These are phyloP conservation scores for Torulaspora globosa DNA, from an alignment of 1,139 yeast species.

Conservation along the genomic window DNA sequence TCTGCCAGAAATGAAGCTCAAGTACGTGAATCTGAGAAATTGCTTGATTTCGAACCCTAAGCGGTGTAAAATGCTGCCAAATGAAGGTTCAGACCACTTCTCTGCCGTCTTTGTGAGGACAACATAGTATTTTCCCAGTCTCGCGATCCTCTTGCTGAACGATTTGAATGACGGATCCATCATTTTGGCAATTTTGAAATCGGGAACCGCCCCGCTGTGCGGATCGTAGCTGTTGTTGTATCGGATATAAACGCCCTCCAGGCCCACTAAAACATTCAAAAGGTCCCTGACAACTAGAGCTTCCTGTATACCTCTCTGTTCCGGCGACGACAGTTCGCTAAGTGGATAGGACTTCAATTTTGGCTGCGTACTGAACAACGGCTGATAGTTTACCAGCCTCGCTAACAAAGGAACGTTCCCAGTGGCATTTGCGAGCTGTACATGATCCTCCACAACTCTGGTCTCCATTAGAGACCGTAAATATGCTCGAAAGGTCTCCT, in stretches of 20 bases:
- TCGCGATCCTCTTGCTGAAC: constrained; percentile 59
- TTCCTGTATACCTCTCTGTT: constrained; percentile 57
- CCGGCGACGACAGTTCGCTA: constrained; percentile 23
- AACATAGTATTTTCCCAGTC: constrained; percentile 59
- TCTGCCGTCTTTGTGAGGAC: constrained; percentile 51
- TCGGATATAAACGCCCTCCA: constrained; percentile 75
- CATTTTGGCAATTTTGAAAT: constrained; percentile 64
- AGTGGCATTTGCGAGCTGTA: constrained; percentile 7
- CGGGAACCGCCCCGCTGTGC: constrained; percentile 43
- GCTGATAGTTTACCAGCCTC: constrained; percentile 36
- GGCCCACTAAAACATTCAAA: constrained; percentile 63
- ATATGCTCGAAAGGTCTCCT: neutral
- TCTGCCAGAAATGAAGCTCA: constrained; percentile 43
- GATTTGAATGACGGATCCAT: constrained; percentile 73
- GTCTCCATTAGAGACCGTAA: constrained; percentile 13
- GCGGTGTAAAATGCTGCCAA: constrained; percentile 73
- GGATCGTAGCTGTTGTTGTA: constrained; percentile 61
- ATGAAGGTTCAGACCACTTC: constrained; percentile 53
- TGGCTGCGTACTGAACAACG: constrained; percentile 32
- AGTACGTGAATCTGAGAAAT: constrained; percentile 48
- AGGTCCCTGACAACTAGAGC: constrained; percentile 68
- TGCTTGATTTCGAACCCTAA: constrained; percentile 58
- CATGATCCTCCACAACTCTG: constrained; percentile 17
- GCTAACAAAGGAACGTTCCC: constrained; percentile 17
- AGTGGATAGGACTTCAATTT: constrained; percentile 45